Percentiles rank a stretch among this genome's conserved stretches.
phyloP scores from a whole-genome alignment of 441 rosid species.

The Syzygium malaccense region DNA sequence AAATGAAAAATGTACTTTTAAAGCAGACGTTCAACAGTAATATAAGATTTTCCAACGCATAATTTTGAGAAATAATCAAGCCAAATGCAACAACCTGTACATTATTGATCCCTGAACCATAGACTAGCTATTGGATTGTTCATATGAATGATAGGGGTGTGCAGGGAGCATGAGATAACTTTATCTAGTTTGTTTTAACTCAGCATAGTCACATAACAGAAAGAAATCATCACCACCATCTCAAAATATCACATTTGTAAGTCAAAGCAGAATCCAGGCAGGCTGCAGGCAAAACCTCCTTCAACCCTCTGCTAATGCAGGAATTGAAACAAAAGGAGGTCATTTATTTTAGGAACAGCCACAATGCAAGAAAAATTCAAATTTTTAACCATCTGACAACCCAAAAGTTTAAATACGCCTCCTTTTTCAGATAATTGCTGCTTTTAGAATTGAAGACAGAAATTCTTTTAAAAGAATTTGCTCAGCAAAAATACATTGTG shows the following conservation, averaged over 20 bases:
- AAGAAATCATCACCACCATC: background rate
- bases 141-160: background rate
- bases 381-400: background rate
- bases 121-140: background rate
- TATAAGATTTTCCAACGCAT: background rate
- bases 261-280: background rate
- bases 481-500: background rate
- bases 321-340: background rate
- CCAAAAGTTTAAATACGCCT: background rate
- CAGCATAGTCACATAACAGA: background rate
- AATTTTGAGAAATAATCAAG: background rate
- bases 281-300: background rate
- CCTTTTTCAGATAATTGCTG: background rate
- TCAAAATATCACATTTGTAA: background rate
- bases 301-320: background rate
- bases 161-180: background rate
- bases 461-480: background rate
- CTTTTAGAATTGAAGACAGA: background rate
- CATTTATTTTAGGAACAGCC: background rate
- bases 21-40: background rate
- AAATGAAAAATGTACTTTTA: background rate
- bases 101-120: background rate
- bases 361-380: background rate
- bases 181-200: background rate
- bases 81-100: background rate